These are phyloP conservation scores for Sphaerulina vaccinii DNA, from an alignment of 2,329 filamentous ascomycete species.

Conservation along the genomic window DNA sequence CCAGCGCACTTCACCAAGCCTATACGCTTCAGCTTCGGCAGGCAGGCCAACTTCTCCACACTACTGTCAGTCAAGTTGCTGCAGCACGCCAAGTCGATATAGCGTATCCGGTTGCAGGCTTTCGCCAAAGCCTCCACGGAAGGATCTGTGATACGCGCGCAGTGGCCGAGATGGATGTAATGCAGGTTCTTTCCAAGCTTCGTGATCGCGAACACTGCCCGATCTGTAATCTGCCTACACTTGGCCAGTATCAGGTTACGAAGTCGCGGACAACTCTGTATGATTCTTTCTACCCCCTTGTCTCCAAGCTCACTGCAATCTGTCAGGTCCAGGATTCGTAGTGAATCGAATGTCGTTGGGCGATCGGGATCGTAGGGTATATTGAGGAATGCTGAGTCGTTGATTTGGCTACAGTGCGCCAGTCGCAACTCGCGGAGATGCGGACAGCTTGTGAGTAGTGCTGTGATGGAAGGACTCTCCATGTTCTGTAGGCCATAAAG, in stretches of 20 bases:
- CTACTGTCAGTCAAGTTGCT: slow-evolving; percentile 82
- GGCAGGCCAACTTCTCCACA: slow-evolving; percentile 74
- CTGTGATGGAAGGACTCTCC: slow-evolving; percentile 78
- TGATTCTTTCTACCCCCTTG: slow-evolving; percentile 82
- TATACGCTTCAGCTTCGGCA: slow-evolving; percentile 92
- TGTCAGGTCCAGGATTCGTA: slow-evolving; percentile 91
- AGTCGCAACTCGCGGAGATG: slow-evolving; percentile 88
- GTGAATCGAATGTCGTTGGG: slow-evolving; percentile 65
- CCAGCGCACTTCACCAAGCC: slow-evolving; percentile 89
- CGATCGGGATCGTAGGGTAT: slow-evolving; percentile 62
- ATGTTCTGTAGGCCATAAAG: slow-evolving; percentile 81
- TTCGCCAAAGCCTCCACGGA: slow-evolving; percentile 83
- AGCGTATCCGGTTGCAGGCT: slow-evolving; percentile 87
- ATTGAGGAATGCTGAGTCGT: slow-evolving; percentile 81
- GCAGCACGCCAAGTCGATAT: slow-evolving; percentile 98
- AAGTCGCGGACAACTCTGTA: slow-evolving; percentile 79
- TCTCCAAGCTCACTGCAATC: slow-evolving; percentile 83
- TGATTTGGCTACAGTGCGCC: slow-evolving; percentile 79
- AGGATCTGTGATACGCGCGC: slow-evolving; percentile 82
- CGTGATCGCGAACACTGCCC: slow-evolving; percentile 81
- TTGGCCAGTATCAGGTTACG: slow-evolving; percentile 93
- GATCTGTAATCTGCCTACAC: slow-evolving; percentile 88
- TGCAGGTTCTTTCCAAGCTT: slow-evolving; percentile 92
- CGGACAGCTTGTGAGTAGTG: slow-evolving; percentile 72
- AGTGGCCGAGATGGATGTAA: slow-evolving; percentile 94